Percentiles rank a stretch among this genome's conserved stretches.
Evolutionary conservation across 2,329 filamentous ascomycete species (phyloP).

Genomic region (Emergomyces pasteurianus): DNA sequence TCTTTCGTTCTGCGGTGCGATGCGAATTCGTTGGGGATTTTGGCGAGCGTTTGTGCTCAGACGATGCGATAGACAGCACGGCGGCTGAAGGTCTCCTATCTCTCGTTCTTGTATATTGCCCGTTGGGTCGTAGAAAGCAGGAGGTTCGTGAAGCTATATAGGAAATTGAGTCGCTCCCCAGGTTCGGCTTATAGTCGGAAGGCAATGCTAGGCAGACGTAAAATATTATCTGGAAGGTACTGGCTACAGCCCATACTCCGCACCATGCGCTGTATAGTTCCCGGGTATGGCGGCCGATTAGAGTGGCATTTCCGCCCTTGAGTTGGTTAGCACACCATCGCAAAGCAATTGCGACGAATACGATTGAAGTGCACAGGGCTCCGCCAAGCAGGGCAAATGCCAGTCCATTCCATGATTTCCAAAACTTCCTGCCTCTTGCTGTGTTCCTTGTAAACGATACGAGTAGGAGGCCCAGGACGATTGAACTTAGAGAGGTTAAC

Average conservation of each 20-base stretch:
- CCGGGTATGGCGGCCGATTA: not conserved
- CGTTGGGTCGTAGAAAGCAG: not conserved
- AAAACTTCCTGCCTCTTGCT: not conserved
- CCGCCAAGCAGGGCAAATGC: not conserved
- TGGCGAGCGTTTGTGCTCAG: not conserved
- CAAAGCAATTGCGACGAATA: not conserved
- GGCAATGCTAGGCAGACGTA: not conserved
- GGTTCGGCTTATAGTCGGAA: not conserved
- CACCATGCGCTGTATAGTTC: not conserved
- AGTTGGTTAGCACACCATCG: not conserved
- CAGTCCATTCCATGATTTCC: not conserved
- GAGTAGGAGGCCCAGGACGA: conserved; percentile 2
- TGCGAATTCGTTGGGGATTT: not conserved
- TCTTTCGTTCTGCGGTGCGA: not conserved
- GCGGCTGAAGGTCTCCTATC: not conserved
- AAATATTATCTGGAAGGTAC: not conserved
- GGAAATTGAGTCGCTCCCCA: not conserved
- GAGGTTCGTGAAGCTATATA: not conserved
- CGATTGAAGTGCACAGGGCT: not conserved
- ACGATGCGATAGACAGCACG: not conserved
- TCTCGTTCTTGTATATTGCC: not conserved
- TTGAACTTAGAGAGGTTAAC: not conserved
- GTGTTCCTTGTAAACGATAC: not conserved
- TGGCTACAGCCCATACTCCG: not conserved
- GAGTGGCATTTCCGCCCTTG: not conserved